These are phyloP conservation scores for Candida nitratophila DNA, from an alignment of 805 yeast species.

Conservation along the genomic window DNA sequence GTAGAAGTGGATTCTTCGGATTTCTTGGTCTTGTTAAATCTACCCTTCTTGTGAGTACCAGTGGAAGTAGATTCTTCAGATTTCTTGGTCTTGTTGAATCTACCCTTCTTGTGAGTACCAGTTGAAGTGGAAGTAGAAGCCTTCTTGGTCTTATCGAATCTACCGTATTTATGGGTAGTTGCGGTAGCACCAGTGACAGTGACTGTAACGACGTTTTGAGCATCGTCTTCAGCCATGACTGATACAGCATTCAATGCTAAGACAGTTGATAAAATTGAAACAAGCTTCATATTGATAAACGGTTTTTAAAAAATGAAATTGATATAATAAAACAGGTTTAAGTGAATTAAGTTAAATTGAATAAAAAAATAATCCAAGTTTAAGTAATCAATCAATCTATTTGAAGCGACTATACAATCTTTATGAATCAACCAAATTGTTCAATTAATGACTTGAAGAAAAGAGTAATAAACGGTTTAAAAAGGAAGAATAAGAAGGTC, in stretches of 20 bases:
- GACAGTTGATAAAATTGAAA: slow-evolving; percentile 26
- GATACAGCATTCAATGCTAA: slow-evolving; percentile 30
- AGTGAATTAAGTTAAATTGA: too few species aligned
- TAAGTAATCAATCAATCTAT: too few species aligned
- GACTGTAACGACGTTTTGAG: slow-evolving; percentile 24
- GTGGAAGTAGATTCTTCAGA: slow-evolving; percentile 27
- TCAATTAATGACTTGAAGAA: background rate
- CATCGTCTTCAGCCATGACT: slow-evolving; percentile 24
- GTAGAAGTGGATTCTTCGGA: slow-evolving; percentile 22
- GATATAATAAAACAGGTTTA: too few species aligned
- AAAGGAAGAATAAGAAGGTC: too few species aligned
- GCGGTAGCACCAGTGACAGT: slow-evolving; percentile 30
- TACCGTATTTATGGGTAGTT: slow-evolving; percentile 38
- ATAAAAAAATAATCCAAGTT: too few species aligned
- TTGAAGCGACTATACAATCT: too few species aligned
- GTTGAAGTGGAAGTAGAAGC: slow-evolving; percentile 19
- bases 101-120: slow-evolving; percentile 38
- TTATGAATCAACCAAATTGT: background rate
- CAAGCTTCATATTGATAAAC: slow-evolving; percentile 32
- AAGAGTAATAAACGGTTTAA: background rate
- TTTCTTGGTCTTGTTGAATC: slow-evolving; percentile 40
- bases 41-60: slow-evolving; percentile 51
- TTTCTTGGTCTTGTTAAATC: slow-evolving; percentile 40
- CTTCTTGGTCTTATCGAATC: slow-evolving; percentile 38
- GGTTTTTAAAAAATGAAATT: too few species aligned